phyloP scores from a whole-genome alignment of 495 filamentous ascomycete species.

The Lasiosphaeria hispida region DNA sequence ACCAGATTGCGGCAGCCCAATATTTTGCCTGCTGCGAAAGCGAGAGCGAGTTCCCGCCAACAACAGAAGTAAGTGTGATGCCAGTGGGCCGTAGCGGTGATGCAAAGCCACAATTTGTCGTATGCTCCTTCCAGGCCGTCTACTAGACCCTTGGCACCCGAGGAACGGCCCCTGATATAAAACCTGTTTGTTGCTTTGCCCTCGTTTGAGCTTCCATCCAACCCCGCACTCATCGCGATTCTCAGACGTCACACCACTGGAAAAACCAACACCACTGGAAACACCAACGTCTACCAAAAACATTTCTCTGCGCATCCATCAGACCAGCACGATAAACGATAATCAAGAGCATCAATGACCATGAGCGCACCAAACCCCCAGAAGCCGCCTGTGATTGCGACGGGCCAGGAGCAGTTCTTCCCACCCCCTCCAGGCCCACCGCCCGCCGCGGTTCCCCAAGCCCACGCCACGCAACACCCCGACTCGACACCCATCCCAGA shows the following conservation, averaged over 20 bases:
- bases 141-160: neutral
- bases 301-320: neutral
- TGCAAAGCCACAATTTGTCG: slow-evolving; percentile 3
- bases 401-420: slow-evolving; percentile 17
- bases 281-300: neutral
- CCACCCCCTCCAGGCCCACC: slow-evolving; percentile 25
- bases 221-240: too few species aligned
- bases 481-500: slow-evolving; percentile 31
- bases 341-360: neutral
- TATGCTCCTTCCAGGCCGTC: neutral
- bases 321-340: neutral
- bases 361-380: slow-evolving; percentile 22
- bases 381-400: slow-evolving; percentile 13
- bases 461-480: slow-evolving; percentile 17
- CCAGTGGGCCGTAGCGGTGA: neutral
- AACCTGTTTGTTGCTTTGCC: neutral
- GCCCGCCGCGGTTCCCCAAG: slow-evolving; percentile 7
- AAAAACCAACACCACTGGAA: neutral
- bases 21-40: neutral
- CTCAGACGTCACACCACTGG: too few species aligned
- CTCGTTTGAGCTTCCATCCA: too few species aligned
- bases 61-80: neutral
- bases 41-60: neutral
- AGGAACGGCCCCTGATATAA: neutral
- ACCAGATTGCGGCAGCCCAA: neutral